Evolutionary conservation across 1,284 basidiomycete genomes (phyloP).

Genomic region (Ganoderma leucocontextum): DNA sequence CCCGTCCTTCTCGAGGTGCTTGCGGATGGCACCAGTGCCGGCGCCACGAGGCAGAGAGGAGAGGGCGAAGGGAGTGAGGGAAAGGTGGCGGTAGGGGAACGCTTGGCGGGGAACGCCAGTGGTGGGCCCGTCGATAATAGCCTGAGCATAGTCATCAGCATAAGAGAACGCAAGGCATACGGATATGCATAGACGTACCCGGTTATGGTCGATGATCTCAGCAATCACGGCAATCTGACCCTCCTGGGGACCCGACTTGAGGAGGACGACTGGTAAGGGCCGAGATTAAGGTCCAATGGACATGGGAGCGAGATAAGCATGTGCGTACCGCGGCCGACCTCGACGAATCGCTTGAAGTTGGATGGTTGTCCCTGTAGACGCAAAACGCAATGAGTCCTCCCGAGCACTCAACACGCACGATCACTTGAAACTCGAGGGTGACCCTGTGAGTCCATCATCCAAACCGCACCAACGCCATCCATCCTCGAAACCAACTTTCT

Average conservation of each 20-base stretch:
- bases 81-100: conserved; percentile 92
- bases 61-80: conserved; percentile 89
- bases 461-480: conserved; percentile 39
- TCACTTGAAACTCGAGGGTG: neutral
- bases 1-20: conserved; percentile 86
- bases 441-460: conserved; percentile 40
- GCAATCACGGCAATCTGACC: conserved; percentile 96
- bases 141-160: conserved; percentile 57
- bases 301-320: conserved; percentile 35
- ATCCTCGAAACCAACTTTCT: conserved; percentile 30
- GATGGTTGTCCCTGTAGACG: conserved; percentile 60
- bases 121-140: conserved; percentile 93
- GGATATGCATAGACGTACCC: conserved; percentile 70
- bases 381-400: conserved; percentile 22
- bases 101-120: conserved; percentile 93
- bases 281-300: neutral
- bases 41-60: conserved; percentile 90
- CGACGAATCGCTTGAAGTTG: conserved; percentile 97
- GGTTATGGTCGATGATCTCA: conserved; percentile 99
- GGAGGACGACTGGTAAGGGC: conserved; percentile 80
- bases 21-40: conserved; percentile 85
- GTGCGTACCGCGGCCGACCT: conserved; percentile 87
- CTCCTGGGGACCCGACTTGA: conserved; percentile 87
- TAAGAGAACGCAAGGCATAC: neutral
- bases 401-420: neutral